Percentiles rank a stretch among this genome's conserved stretches.
Conservation (phyloP, 2,329 filamentous ascomycete genomes). For the Ophiostoma montium region DNA sequence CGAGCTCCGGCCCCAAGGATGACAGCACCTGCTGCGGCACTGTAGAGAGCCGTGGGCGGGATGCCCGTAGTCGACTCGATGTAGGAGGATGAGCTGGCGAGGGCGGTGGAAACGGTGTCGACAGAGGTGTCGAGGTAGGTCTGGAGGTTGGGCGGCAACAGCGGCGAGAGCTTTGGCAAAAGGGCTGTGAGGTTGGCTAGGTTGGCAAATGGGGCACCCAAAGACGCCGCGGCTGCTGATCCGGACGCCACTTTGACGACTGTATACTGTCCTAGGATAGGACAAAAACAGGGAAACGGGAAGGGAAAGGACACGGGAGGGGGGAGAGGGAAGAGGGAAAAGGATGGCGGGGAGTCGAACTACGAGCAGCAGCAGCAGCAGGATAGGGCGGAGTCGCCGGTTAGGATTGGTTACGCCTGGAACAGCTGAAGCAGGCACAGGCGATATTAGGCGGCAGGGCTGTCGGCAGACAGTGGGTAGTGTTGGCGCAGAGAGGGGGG, state of each 20-base stretch:
- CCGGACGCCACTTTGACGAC: slow-evolving; percentile 49
- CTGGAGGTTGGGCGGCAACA: slow-evolving; percentile 27
- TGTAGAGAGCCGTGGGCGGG: slow-evolving; percentile 34
- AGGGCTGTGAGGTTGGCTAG: slow-evolving; percentile 39
- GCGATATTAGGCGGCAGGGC: no score
- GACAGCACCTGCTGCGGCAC: slow-evolving; percentile 32
- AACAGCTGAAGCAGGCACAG: neutral
- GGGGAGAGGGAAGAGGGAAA: neutral
- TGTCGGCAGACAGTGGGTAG: neutral
- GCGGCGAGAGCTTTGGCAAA: slow-evolving; percentile 20
- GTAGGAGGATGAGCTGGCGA: slow-evolving; percentile 36
- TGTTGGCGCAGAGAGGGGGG: no score
- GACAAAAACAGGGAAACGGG: slow-evolving; percentile 16
- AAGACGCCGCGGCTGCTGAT: slow-evolving; percentile 43
- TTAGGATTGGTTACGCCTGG: no score
- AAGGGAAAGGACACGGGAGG: neutral
- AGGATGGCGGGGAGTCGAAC: no score
- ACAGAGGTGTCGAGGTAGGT: slow-evolving; percentile 44
- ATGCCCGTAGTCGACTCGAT: slow-evolving; percentile 35
- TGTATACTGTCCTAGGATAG: slow-evolving; percentile 21
- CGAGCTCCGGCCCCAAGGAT: slow-evolving; percentile 33
- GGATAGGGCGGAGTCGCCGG: neutral
- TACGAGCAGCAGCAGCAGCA: neutral
- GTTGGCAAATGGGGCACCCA: slow-evolving; percentile 38
- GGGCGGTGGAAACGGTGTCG: slow-evolving; percentile 33